Percentiles rank a stretch among this genome's conserved stretches.
Evolutionary conservation across 345 rosid species (phyloP).

Genomic region (Rhodomyrtus tomentosa): DNA sequence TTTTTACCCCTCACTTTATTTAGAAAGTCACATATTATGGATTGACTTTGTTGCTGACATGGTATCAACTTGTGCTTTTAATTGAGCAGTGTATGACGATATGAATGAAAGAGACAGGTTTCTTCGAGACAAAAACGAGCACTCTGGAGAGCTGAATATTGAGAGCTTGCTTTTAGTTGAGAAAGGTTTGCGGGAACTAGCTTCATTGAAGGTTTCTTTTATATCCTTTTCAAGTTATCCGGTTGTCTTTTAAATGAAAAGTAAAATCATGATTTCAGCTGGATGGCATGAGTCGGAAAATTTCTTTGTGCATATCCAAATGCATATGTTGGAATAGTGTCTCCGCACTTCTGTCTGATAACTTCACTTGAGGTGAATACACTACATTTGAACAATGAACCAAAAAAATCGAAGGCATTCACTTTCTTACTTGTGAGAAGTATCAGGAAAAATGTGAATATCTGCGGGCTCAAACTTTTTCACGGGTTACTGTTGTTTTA

Average conservation of each 20-base stretch:
- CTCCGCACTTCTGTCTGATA: not conserved
- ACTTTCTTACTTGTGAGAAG: not conserved
- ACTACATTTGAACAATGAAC: not conserved
- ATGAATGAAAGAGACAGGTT: conserved; percentile 33
- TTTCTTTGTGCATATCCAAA: not conserved
- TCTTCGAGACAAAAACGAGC: conserved; percentile 23
- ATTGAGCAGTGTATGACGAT: conserved; percentile 24
- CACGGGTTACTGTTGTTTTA: not conserved
- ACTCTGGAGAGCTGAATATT: conserved; percentile 49
- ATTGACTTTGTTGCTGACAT: conserved; percentile 1
- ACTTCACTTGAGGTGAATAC: not conserved
- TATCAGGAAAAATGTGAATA: not conserved
- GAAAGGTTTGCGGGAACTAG: conserved; percentile 80
- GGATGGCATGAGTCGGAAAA: not conserved
- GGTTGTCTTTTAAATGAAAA: not conserved
- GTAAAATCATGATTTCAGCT: not conserved
- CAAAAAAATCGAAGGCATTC: not conserved
- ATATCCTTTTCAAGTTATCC: not conserved
- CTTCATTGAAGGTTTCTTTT: conserved; percentile 56
- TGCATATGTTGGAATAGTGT: not conserved
- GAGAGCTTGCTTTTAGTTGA: conserved; percentile 84
- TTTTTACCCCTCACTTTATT: not conserved
- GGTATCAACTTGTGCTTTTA: conserved; percentile 2
- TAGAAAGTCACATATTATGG: not conserved
- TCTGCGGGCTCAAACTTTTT: not conserved